Base-by-base conservation (phyloP, 2,329 filamentous ascomycete genomes). In the Epichloe baconii region DNA sequence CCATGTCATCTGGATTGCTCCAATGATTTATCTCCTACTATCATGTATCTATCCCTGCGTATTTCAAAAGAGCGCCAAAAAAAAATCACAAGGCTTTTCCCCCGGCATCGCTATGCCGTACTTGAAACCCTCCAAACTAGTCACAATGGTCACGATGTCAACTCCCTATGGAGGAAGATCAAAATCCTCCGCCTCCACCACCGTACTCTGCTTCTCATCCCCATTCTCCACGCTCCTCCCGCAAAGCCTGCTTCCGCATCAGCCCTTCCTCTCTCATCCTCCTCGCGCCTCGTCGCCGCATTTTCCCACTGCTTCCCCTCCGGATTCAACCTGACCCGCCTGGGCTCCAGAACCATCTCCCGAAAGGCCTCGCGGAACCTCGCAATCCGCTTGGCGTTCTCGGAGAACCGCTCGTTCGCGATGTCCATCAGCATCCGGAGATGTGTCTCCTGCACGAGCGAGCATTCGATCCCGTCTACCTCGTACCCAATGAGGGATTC, bases 401-500 rank as follows among this genome's bases (percentile, higher is more conserved):
- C 80, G 8, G 62, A 67, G 60, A 93, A 91, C 47, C 86, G 74
- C 64, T 88, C 79, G 61, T 93, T 90, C 7, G 84, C 81, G 51
- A 95, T 77, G 3, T 69, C 66, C 12, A 90, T 68, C 14, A 96
- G 71, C 52, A 77, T 79, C 42, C 69, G 68, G 5, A 96, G 73
- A 61, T 93, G 89, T 8, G 71, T 70, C 36, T 82, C 75, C 2
- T 80, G 72, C 1, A 95, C 86, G 21, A 84, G 68, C 44, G 67
- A 64, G 43, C 63, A 62, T 12, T 66, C 61, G 4, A 56, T 54
- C 14, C 76, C 71, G 4, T 70, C 63, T 7, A 62, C 53, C 49
- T 71, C 54, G 19, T 76, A 65, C 1, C 88, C 91, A 35, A 97
- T 76, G 26, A 96, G 75, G 1, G 86, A 87, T 67, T 95, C 88